These are phyloP conservation scores for Hura crepitans DNA, from an alignment of 441 rosid species.

Conservation along the genomic window DNA sequence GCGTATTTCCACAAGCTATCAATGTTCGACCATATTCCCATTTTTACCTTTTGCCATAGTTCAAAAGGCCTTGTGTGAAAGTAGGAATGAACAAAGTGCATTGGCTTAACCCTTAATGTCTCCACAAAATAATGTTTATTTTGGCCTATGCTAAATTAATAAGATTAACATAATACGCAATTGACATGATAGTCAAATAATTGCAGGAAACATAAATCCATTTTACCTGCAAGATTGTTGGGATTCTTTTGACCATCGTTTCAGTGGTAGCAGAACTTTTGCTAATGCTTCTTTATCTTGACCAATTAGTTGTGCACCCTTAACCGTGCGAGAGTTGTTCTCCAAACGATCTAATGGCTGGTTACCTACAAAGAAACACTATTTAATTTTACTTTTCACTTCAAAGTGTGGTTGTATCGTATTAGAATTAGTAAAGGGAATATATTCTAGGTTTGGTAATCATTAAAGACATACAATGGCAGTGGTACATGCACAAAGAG, in stretches of 20 bases:
- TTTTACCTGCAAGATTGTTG: slow-evolving; percentile 56
- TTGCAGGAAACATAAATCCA: slow-evolving; percentile 7
- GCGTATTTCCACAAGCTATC: not conserved
- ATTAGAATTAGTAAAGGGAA: not conserved
- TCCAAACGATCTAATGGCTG: slow-evolving; percentile 67
- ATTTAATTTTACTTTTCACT: not conserved
- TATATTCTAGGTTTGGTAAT: not conserved
- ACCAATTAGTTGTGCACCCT: slow-evolving; percentile 78
- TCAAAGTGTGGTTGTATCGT: not conserved
- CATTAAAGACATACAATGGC: not conserved
- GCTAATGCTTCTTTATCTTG: slow-evolving; percentile 71
- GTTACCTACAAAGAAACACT: slow-evolving; percentile 45
- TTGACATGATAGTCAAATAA: slow-evolving; percentile 7
- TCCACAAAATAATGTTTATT: not conserved
- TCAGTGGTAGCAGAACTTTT: slow-evolving; percentile 59
- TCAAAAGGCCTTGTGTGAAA: not conserved
- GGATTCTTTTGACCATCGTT: slow-evolving; percentile 65
- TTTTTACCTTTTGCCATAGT: not conserved
- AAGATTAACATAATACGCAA: not conserved
- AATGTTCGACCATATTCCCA: not conserved
- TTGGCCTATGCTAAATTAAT: not conserved
- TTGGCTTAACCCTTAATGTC: not conserved
- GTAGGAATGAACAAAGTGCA: not conserved
- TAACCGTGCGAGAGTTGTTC: slow-evolving; percentile 73
- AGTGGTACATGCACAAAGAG: no score